These are phyloP conservation scores for Ruellia speciosa DNA, from an alignment of 305 asterid genomes.

Conservation along the genomic window DNA sequence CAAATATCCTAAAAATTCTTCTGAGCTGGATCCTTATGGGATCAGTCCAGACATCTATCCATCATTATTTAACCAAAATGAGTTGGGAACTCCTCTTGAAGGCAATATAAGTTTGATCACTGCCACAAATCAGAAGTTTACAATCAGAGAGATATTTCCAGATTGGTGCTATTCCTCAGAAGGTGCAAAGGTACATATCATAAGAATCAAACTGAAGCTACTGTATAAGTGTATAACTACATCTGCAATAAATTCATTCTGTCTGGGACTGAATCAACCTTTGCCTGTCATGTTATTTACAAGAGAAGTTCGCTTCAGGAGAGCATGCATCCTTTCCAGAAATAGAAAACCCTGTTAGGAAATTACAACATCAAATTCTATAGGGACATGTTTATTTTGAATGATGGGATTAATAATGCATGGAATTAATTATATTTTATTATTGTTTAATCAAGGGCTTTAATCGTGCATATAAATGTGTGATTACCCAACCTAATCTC, in stretches of 20 bases:
- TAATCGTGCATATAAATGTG: too few relatives aligned
- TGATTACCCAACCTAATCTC: too few relatives aligned
- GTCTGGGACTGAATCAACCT: conserved; percentile 6
- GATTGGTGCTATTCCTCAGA: conserved; percentile 91
- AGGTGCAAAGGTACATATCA: conserved; percentile 59
- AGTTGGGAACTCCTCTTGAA: conserved; percentile 39
- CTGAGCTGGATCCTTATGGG: conserved; percentile 31
- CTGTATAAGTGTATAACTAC: conserved; percentile 9
- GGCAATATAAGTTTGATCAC: conserved; percentile 43
- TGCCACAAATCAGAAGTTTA: conserved; percentile 70
- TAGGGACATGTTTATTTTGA: neutral
- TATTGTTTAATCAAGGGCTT: too few relatives aligned
- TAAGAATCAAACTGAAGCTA: conserved; percentile 17
- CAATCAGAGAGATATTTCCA: conserved; percentile 75
- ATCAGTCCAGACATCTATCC: conserved; percentile 31
- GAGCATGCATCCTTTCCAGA: conserved; percentile 2
- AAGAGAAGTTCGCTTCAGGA: conserved; percentile 5
- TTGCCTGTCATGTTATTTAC: neutral
- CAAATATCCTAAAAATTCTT: conserved; percentile 30
- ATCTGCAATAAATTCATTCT: conserved; percentile 4
- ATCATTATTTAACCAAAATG: conserved; percentile 50
- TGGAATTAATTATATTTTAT: too few relatives aligned
- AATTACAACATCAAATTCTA: neutral
- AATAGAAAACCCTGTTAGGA: neutral
- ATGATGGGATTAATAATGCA: too few relatives aligned